Conservation (phyloP, 768 basidiomycete genomes). For the Mycena venus region DNA sequence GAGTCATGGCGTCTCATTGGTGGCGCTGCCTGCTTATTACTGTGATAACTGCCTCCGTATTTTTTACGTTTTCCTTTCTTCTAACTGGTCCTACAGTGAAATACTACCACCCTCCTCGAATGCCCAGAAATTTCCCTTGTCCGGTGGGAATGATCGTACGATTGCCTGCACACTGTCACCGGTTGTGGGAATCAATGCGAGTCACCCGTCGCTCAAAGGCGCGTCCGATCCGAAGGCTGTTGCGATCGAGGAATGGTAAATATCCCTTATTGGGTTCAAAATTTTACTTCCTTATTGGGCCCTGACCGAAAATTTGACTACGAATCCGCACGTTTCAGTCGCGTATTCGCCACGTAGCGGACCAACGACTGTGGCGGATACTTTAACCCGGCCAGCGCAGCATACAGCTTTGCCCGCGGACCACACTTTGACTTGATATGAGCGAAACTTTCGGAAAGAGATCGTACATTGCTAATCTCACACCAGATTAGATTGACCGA, state of each 20-base stretch:
- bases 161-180: neutral
- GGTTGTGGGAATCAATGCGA: slow-evolving; percentile 8
- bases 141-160: neutral
- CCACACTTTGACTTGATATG: neutral
- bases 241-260: slow-evolving; percentile 1
- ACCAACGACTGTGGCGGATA: slow-evolving; percentile 7
- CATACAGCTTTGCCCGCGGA: slow-evolving; percentile 17
- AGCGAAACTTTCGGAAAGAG: neutral
- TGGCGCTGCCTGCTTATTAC: slow-evolving; percentile 14
- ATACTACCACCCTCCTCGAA: neutral
- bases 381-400: neutral
- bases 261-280: slow-evolving; percentile 12
- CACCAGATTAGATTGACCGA: slow-evolving; percentile 7
- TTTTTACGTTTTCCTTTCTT: slow-evolving; percentile 18
- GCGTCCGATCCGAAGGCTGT: slow-evolving; percentile 19
- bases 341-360: slow-evolving; percentile 14
- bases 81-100: neutral
- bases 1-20: slow-evolving; percentile 28
- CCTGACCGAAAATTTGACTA: slow-evolving; percentile 20
- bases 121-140: neutral
- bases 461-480: neutral
- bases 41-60: slow-evolving; percentile 17
- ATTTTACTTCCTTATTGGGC: neutral
- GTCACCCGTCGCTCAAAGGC: slow-evolving; percentile 2
- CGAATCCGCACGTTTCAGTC: slow-evolving; percentile 20